Evolutionary conservation across 2,329 filamentous ascomycete genomes (phyloP), one percentile per base, ranked within the genome.

Genomic region (Decorospora gaudefroyi): DNA sequence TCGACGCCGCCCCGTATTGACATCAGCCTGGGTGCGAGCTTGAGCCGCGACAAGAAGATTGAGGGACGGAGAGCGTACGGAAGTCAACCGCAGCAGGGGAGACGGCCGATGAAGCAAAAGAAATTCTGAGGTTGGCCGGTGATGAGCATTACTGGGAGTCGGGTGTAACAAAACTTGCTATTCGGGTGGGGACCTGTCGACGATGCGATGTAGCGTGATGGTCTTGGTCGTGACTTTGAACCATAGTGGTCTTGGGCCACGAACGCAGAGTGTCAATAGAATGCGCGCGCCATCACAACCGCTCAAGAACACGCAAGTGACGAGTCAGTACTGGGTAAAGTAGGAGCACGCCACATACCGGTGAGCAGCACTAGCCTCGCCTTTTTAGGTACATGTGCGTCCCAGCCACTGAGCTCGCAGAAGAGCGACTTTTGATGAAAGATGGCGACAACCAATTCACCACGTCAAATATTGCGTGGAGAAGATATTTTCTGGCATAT

Each of bases 1-100:
- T 72, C 78, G 4, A 82, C 83, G 0, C 88, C 90, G 12, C 89
- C 90, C 3, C 77, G 88, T 41, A 84, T 95, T 25, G 88, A 95
- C 66, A 85, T 95, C 57, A 83, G 82, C 33, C 74, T 95, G 9
- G 88, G 87, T 0, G 83, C 88, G 4, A 87, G 88, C 65, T 81
- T 93, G 83, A 79, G 82, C 62, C 77, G 84, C 55, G 88, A 88
- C 74, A 87, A 87, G 73, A 77, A 73, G 30, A 69, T 80, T 49
- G 78, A 80, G 35, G 82, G 81, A 26, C 76, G 88, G 59, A 77
- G 85, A 62, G 79, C 81, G 8, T 93, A 92, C 65, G 89, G 89
- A 34, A 90, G 86, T 62, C 88, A 95, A 73, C 87, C 87, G 22
- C 79, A 78, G 62, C 86, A 61, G 71, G 76, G 72, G 13, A 71